Base-by-base conservation (phyloP, 495 filamentous ascomycete genomes). In the Usnea hakonensis region DNA sequence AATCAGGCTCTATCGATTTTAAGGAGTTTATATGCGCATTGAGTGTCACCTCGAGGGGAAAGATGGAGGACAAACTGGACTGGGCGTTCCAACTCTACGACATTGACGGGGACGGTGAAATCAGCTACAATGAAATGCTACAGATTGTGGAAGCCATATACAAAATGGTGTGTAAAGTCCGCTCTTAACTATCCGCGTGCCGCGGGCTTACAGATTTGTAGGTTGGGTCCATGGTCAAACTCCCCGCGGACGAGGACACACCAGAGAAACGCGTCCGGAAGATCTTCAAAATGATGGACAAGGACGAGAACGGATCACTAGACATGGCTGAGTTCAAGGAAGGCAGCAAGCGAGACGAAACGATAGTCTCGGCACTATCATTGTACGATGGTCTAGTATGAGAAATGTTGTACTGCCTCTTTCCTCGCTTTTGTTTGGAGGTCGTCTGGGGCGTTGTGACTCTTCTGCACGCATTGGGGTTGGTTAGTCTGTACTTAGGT, bases 211-310 rank as follows among this genome's bases (percentile, higher is more conserved):
- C 23, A 10, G 16, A 33, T 35, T 33, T 69, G 26, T 63, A 97
- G 92, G 92, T 97, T 66, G 94, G 94, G 62, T 95, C 91, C 14
- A 98, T 98, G 94, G 94, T 97, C 71, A 97, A 97, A 75, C 82
- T 98, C 33, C 95, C 95, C 43, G 90, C 96, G 73, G 94, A 98
- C 75, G 94, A 98, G 77, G 93, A 97, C 76, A 98, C 94, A 58
- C 94, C 94, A 26, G 91, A 98, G 78, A 98, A 98, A 80, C 90
- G 95, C 54, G 94, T 98, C 33, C 85, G 81, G 71, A 98, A 98
- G 79, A 98, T 98, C 74, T 98, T 98, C 79, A 85, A 89, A 68
- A 97, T 97, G 94, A 98, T 98, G 94, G 94, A 98, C 78, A 98
- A 98, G 79, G 94, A 98, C 72, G 92, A 98, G 79, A 97, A 97